Evolutionary conservation across 305 asterid species (phyloP).

Genomic region (Solanum chacoense): DNA sequence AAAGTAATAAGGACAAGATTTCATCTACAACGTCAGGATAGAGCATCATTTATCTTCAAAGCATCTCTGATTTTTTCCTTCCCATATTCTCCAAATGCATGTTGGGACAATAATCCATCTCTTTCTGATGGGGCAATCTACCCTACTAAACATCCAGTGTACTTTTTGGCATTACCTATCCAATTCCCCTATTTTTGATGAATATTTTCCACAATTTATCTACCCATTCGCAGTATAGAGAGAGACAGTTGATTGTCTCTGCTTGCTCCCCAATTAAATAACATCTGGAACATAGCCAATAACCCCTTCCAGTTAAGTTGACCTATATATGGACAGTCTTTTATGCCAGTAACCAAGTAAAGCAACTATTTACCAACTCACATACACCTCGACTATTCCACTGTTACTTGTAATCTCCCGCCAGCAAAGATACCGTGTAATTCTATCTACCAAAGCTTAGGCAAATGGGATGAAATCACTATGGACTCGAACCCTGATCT

Average conservation of each 20-base stretch:
- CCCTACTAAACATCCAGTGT: not conserved
- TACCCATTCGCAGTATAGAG: not conserved
- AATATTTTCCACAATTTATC: not conserved
- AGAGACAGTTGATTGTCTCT: not conserved
- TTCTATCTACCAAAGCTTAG: not conserved
- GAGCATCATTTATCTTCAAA: not conserved
- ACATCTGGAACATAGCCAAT: not conserved
- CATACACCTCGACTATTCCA: not conserved
- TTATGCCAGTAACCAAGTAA: not conserved
- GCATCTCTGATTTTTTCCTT: not conserved
- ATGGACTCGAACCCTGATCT: not conserved
- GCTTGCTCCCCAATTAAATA: not conserved
- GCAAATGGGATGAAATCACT: not conserved
- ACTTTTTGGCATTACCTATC: not conserved
- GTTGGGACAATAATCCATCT: not conserved
- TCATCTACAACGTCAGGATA: not conserved
- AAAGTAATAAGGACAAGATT: not conserved
- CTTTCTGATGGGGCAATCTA: not conserved
- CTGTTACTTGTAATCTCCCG: not conserved
- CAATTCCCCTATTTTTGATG: not conserved
- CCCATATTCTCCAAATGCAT: not conserved
- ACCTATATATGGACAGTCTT: not conserved
- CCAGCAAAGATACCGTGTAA: not conserved
- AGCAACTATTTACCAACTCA: not conserved
- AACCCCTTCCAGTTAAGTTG: not conserved